Conservation (phyloP, 768 basidiomycete genomes). For the Mycena galericulata region DNA sequence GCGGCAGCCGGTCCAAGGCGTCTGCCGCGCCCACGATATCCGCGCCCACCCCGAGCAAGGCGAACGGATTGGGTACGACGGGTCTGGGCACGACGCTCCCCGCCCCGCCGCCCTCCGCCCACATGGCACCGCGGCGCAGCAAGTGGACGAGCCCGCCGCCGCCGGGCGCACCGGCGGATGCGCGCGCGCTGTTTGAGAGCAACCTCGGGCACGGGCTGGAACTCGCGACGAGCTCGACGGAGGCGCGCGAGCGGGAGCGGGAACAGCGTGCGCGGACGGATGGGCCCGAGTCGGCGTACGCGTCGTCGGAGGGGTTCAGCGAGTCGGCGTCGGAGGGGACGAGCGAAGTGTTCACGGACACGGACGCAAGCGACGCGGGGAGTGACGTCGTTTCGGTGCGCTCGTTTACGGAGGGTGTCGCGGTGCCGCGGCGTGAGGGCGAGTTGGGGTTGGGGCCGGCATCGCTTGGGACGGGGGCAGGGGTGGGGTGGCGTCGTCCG, state of each 20-base stretch:
- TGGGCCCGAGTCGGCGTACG: no score
- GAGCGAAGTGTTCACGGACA: constrained; percentile 76
- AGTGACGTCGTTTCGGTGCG: constrained; percentile 79
- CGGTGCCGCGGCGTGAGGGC: constrained; percentile 41
- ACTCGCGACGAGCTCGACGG: constrained; percentile 74
- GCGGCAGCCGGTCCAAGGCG: constrained; percentile 65
- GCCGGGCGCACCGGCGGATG: constrained; percentile 75
- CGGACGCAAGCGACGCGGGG: constrained; percentile 71
- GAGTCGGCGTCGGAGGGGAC: constrained; percentile 68
- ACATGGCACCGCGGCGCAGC: constrained; percentile 84
- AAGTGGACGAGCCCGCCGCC: constrained; percentile 92
- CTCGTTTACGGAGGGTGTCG: constrained; percentile 69
- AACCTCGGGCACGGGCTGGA: constrained; percentile 74
- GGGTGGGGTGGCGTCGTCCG: constrained; percentile 55
- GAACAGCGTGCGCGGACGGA: constrained; percentile 27
- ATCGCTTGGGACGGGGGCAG: no score
- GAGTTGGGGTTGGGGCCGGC: constrained; percentile 6
- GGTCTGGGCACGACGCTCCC: constrained; percentile 49
- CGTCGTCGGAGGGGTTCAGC: constrained; percentile 51
- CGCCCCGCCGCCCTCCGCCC: constrained; percentile 64
- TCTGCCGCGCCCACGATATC: constrained; percentile 54
- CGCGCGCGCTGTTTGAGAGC: constrained; percentile 75
- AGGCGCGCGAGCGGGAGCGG: constrained; percentile 65
- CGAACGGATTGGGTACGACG: constrained; percentile 45
- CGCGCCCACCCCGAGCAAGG: constrained; percentile 49